phyloP scores from a whole-genome alignment of 2,329 filamentous ascomycete genomes.

The Cytospora paraplurivora region DNA sequence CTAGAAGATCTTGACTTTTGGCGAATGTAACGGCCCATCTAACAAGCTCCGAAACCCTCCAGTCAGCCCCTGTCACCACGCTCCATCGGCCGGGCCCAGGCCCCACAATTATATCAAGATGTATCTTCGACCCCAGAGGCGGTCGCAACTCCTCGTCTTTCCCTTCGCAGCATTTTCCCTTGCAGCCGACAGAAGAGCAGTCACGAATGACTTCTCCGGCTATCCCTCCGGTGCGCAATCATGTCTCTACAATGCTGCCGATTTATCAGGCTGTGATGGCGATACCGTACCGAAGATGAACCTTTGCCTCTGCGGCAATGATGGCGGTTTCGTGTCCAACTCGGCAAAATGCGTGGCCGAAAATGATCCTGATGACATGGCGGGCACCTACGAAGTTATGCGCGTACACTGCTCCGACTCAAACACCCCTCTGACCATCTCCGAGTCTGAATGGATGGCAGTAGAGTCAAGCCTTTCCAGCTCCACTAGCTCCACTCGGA shows the following conservation, averaged over 20 bases:
- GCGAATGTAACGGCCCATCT: slow-evolving; percentile 10
- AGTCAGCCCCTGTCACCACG: background rate
- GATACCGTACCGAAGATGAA: slow-evolving; percentile 46
- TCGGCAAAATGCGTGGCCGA: slow-evolving; percentile 50
- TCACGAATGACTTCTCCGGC: slow-evolving; percentile 45
- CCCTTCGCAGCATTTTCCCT: slow-evolving; percentile 29
- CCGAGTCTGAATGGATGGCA: slow-evolving; percentile 45
- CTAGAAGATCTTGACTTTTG: slow-evolving; percentile 4
- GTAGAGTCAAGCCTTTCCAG: slow-evolving; percentile 33
- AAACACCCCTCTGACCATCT: slow-evolving; percentile 46
- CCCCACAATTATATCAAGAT: slow-evolving; percentile 2
- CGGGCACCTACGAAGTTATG: slow-evolving; percentile 48
- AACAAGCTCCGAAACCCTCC: slow-evolving; percentile 14
- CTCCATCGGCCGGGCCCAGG: background rate
- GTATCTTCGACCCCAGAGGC: background rate
- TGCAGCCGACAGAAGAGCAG: slow-evolving; percentile 32
- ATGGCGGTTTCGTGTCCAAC: slow-evolving; percentile 51
- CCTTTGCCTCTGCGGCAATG: slow-evolving; percentile 52
- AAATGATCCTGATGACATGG: slow-evolving; percentile 41
- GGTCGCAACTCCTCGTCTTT: slow-evolving; percentile 35
- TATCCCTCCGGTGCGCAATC: slow-evolving; percentile 46
- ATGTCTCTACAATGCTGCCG: slow-evolving; percentile 48
- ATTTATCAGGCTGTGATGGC: slow-evolving; percentile 45
- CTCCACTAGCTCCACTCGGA: slow-evolving; percentile 23
- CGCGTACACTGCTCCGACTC: slow-evolving; percentile 47